These are phyloP conservation scores for Bruguiera gymnorhiza DNA, from an alignment of 345 rosid species.

Conservation along the genomic window DNA sequence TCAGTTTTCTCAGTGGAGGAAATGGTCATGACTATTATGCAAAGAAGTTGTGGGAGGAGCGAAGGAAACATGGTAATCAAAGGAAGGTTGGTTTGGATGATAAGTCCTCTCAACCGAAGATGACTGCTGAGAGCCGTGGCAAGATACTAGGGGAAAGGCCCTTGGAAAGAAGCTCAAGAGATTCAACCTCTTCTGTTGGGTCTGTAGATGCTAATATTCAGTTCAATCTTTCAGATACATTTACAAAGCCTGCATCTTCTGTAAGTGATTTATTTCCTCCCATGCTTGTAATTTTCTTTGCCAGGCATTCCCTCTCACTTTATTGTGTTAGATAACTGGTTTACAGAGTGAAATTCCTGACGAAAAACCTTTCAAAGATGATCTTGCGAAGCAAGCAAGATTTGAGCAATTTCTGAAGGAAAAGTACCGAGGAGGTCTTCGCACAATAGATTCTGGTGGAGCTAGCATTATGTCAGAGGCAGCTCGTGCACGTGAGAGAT, in stretches of 20 bases:
- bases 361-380: constrained; percentile 80
- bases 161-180: constrained; percentile 60
- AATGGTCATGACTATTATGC: constrained; percentile 74
- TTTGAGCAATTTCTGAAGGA: constrained; percentile 91
- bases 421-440: constrained; percentile 89
- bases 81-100: constrained; percentile 48
- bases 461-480: constrained; percentile 72
- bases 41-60: constrained; percentile 89
- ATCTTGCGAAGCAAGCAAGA: constrained; percentile 83
- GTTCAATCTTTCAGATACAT: constrained; percentile 77
- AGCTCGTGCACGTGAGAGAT: constrained; percentile 89
- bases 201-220: constrained; percentile 59
- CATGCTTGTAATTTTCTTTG: background rate
- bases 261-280: constrained; percentile 47
- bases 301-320: constrained; percentile 1
- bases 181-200: constrained; percentile 36
- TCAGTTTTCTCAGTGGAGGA: constrained; percentile 87
- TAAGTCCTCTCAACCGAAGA: constrained; percentile 52
- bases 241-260: constrained; percentile 59
- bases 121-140: constrained; percentile 91
- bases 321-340: constrained; percentile 8
- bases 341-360: constrained; percentile 55
- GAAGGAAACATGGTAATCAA: constrained; percentile 56
- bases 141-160: constrained; percentile 85
- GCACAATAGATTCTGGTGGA: constrained; percentile 47